Percentiles rank a stretch among this genome's conserved stretches.
Evolutionary conservation across 164 flowering plant genomes (phyloP).

Genomic region (Umbellularia californica): DNA sequence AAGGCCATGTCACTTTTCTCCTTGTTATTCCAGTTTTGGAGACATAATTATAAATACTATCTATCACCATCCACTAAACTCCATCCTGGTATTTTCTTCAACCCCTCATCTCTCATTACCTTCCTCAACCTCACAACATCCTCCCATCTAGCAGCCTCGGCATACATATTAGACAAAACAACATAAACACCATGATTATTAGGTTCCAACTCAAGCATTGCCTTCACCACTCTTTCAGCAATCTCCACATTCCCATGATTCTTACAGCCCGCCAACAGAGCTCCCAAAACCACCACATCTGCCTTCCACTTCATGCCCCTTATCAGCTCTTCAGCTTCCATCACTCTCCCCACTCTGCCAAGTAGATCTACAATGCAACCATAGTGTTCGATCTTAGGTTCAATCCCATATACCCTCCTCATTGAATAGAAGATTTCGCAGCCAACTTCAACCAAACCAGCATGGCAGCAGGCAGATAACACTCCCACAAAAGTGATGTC

Average conservation of each 20-base stretch:
- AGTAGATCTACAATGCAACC: conserved; percentile 68
- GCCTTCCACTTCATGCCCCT: conserved; percentile 51
- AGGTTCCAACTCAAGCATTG: conserved; percentile 44
- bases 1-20: too few relatives aligned
- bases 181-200: conserved; percentile 43
- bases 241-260: conserved; percentile 40
- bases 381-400: conserved; percentile 58
- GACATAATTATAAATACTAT: background rate
- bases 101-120: conserved; percentile 32
- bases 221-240: conserved; percentile 41
- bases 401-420: conserved; percentile 37
- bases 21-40: too few relatives aligned
- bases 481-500: conserved; percentile 52
- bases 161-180: conserved; percentile 45
- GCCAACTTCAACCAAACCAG: conserved; percentile 50
- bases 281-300: conserved; percentile 60
- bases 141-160: conserved; percentile 45
- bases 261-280: conserved; percentile 54
- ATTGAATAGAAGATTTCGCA: conserved; percentile 42
- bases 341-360: conserved; percentile 43
- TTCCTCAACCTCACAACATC: conserved; percentile 38
- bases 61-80: conserved; percentile 26
- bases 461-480: conserved; percentile 69
- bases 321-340: conserved; percentile 60
- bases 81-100: conserved; percentile 44